Base-by-base conservation (phyloP, 257 asterid species). In the Nemophila menziesii region DNA sequence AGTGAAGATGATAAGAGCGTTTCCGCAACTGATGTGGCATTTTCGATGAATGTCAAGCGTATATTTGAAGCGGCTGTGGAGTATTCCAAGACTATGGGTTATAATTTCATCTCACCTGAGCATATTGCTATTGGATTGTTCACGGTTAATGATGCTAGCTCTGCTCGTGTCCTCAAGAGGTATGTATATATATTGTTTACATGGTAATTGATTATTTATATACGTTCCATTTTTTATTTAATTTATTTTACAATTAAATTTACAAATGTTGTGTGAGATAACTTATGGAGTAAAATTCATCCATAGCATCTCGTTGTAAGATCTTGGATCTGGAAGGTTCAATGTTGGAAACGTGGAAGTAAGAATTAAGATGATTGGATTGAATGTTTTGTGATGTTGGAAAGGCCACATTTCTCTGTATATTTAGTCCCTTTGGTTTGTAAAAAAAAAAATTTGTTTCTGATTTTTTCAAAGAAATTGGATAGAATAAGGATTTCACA, bases 41-140 rank as follows among this genome's bases (percentile, higher is more conserved):
- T 90, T 58, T 77, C 94, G 0, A 16, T 68, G 0, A 62, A 74
- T 67, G 68, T 92, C 2, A 90, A 90, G 57, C 71, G 78, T 8
- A 93, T 85, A 20, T 81, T 90, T 51, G 96, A 90, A 75, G 96
- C 96, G n/a, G 96, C 96, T 0, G 94, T 78, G 10, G 98, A 84
- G 79, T 90, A 81, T 67, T 90, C 98, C 6, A 78, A 52, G 79
- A 71, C 80, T 11, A 69, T 74, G 87, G 98, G 94, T 29, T 62
- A 85, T 49, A 85, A 85, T 74, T 90, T 65, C 58, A 82, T 90
- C 18, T 82, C 94, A 4, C 98, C 96, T 0, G 98, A 90, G 64
- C 98, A 85, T 63, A 76, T 90, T 20, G 93, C 93, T 5, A 66
- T 85, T 37, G 98, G 98, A 11, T 69, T 90, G 78, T 74, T 90